Base-by-base conservation (phyloP, 2,329 filamentous ascomycete genomes). In the Pestalotiopsis sp. region DNA sequence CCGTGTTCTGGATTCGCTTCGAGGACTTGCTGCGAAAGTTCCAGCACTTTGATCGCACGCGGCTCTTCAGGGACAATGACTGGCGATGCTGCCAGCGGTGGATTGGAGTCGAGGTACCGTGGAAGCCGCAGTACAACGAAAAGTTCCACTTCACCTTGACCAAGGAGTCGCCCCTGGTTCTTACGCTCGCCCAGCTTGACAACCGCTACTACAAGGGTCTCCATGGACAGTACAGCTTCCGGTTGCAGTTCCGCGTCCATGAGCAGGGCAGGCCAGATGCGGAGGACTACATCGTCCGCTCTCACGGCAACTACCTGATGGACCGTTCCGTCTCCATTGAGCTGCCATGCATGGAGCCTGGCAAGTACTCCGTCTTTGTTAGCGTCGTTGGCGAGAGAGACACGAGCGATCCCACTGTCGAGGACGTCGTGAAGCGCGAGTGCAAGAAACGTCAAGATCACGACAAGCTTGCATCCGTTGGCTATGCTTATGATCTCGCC, bases 1-100 rank as follows among this genome's bases (percentile, higher is more conserved):
- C 87, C 0, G 86, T 89, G 13, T 90, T 90, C 74, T 90, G 88
- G 88, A 90, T 90, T 69, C 84, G 86, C 1, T 90, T 89, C 73
- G 83, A 87, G 65, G 89, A 91, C 72, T 81, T 91, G 66, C 83
- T 91, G 13, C 84, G 86, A 71, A 91, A 90, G 73, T 91, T 88
- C 74, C 85, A 86, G 63, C 84, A 86, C 71, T 86, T 91, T 66
- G 88, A 91, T 74, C 84, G 89, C 14, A 91, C 89, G 0, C 83
- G 89, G 0, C 84, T 91, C 20, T 91, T 91, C 77, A 81, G 85
- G 31, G 86, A 89, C 23, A 77, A 81, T 1, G 84, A 87, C 69
- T 91, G 89, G 89, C 83, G 84, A 58, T 84, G 86, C 65, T 86
- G 84, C 17, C 85, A 88, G 67, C 84, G 85, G 69, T 91, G 88